Evolutionary conservation across 352 stramenopile genomes (phyloP).

Genomic region (Phytophthora pinifolia): DNA sequence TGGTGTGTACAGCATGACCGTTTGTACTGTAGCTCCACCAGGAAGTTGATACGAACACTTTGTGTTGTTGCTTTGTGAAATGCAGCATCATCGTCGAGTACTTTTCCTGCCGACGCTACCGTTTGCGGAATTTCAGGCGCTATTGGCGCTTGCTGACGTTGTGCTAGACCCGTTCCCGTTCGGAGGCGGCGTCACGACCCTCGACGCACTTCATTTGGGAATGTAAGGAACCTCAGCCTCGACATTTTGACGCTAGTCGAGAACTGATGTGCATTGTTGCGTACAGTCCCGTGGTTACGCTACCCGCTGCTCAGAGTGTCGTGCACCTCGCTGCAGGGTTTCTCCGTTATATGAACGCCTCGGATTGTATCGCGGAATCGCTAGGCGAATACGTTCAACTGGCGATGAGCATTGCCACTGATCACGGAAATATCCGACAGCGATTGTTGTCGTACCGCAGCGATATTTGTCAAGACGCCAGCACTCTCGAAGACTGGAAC

Average conservation of each 20-base stretch:
- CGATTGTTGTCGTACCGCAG: conserved; percentile 22
- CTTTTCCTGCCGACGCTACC: conserved; percentile 65
- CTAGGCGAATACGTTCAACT: conserved; percentile 44
- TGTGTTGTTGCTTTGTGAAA: neutral
- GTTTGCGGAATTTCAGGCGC: conserved; percentile 52
- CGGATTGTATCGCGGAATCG: conserved; percentile 39
- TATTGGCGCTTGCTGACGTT: conserved; percentile 63
- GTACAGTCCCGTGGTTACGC: conserved; percentile 54
- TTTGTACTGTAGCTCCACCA: neutral
- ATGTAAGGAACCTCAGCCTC: conserved; percentile 37
- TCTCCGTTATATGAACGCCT: conserved; percentile 52
- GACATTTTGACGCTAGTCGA: neutral
- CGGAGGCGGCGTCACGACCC: conserved; percentile 79
- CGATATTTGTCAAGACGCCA: conserved; percentile 31
- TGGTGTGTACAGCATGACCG: too few relatives aligned
- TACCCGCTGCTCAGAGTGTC: conserved; percentile 52
- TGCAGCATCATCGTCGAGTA: conserved; percentile 35
- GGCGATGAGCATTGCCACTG: conserved; percentile 34
- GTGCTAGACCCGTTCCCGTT: conserved; percentile 86
- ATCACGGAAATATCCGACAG: conserved; percentile 23
- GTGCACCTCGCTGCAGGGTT: conserved; percentile 63
- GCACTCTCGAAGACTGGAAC: conserved; percentile 40
- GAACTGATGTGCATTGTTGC: neutral
- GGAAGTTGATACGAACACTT: neutral
- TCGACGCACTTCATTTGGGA: conserved; percentile 78